Evolutionary conservation across 2,329 filamentous ascomycete species (phyloP), one percentile per base, ranked within the genome.

Genomic region (Fusarium sp.): DNA sequence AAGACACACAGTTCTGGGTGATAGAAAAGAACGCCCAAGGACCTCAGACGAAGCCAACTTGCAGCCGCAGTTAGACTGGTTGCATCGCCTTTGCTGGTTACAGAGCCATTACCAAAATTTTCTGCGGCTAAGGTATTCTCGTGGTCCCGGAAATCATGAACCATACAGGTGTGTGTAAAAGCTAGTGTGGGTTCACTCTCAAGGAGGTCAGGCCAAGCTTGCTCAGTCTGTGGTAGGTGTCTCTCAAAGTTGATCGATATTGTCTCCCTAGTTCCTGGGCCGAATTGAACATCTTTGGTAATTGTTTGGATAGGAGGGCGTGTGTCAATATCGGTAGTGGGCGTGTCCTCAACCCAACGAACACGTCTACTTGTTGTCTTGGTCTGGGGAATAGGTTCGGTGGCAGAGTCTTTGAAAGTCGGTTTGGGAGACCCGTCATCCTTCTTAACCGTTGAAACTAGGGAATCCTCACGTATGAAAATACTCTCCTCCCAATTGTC

Each of bases 91-190:
- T 26, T 55, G 7, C 58, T 65, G 10, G 57, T 69, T 15, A 76
- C 49, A 7, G 34, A 38, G 17, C 78, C 78, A 44, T 58, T 67
- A 21, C 63, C 71, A 3, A 77, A 46, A 10, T 70, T 50, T 17
- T 55, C 42, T 15, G 63, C 60, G 24, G 56, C 43, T 6, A 76
- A 14, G 38, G 13, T 15, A 9, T 17, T n/a, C 49, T 52, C 26
- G 34, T 55, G 24, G n/a, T 66, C 54, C n/a, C 38, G n/a, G 22
- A 82, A 77, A 52, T 81, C 77, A n/a, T 69, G 57, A 11, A 73
- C 66, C n/a, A 74, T 73, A 56, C 79, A 82, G 3, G 70, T 70
- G 42, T 81, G 80, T 11, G 76, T 74, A 44, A 83, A 83, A 7
- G 66, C 31, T 8, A 83, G 26, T 1, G 39, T 52, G 19, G 72